These are phyloP conservation scores for Tripterygium wilfordii DNA, from an alignment of 177 flowering plant genomes.

Conservation along the genomic window DNA sequence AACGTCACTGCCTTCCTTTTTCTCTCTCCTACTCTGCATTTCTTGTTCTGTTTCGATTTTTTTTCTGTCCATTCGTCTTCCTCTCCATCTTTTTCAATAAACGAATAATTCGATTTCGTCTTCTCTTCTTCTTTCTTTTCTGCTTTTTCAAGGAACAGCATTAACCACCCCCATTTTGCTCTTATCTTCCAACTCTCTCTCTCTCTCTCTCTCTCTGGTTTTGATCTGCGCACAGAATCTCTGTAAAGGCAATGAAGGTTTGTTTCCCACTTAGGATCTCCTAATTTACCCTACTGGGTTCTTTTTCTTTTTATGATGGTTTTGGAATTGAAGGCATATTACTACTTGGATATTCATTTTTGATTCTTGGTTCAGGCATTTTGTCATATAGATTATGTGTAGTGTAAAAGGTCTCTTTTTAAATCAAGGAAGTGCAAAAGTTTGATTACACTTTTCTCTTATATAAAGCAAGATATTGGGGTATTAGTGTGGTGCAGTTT, in stretches of 20 bases:
- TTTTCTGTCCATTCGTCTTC: conserved; percentile 10
- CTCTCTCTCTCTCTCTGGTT: conserved; percentile 2
- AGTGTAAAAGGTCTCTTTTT: background rate
- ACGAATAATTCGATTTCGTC: conserved; percentile 21
- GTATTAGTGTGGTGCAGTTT: background rate
- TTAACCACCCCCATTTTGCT: background rate
- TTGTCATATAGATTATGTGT: background rate
- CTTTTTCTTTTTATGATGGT: background rate
- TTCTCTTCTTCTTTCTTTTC: conserved; percentile 1
- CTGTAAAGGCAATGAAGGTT: conserved; percentile 27
- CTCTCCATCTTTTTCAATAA: conserved; percentile 12
- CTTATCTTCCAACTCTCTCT: background rate
- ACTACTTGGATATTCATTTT: background rate
- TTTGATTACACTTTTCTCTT: background rate
- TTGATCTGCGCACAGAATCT: conserved; percentile 3
- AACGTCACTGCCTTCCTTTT: background rate
- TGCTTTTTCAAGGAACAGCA: conserved; percentile 6
- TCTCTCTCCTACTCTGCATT: conserved; percentile 34
- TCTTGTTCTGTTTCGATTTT: conserved; percentile 25
- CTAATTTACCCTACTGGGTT: no score
- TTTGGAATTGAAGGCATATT: no score
- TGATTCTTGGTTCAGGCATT: conserved; percentile 2
- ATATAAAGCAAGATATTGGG: background rate
- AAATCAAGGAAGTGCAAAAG: background rate
- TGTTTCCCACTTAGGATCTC: conserved; percentile 15